Conservation (phyloP, 192 early-diverging fungal species). For the Dimargaris cristalligena region DNA sequence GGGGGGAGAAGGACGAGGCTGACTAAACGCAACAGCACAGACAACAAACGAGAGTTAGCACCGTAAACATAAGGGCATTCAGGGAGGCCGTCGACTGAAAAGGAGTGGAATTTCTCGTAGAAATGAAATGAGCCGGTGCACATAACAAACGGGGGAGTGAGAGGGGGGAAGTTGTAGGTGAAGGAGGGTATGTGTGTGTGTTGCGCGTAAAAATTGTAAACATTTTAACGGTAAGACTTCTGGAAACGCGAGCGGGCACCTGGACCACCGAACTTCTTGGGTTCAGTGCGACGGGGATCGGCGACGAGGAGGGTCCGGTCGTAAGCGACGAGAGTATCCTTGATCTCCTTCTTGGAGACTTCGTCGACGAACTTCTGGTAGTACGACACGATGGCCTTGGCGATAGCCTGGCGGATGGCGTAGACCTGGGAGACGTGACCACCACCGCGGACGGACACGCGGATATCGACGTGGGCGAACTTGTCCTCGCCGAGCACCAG, state of each 20-base stretch:
- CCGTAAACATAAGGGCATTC: no score
- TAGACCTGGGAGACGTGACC: conserved; percentile 96
- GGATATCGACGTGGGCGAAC: conserved; percentile 92
- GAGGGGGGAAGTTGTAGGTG: no score
- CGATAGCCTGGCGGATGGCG: conserved; percentile 95
- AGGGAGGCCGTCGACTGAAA: no score
- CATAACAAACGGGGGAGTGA: no score
- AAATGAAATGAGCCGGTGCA: no score
- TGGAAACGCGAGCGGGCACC: conserved; percentile 96
- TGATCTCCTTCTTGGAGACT: conserved; percentile 99
- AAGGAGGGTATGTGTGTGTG: no score
- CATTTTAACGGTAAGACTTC: conserved; percentile 76
- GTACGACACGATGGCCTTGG: conserved; percentile 97
- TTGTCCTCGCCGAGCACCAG: conserved; percentile 89
- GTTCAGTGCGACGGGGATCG: conserved; percentile 96
- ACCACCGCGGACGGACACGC: conserved; percentile 93
- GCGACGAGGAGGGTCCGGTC: conserved; percentile 97
- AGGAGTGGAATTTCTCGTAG: no score
- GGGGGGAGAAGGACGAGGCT: no score
- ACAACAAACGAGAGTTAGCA: no score
- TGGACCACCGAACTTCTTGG: conserved; percentile 99
- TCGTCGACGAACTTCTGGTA: conserved; percentile 99
- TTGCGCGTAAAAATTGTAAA: conserved; percentile 16
- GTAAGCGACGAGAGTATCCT: conserved; percentile 74
- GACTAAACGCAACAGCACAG: no score